Evolutionary conservation across 2,329 filamentous ascomycete species (phyloP).

Genomic region (Alternaria arborescens): DNA sequence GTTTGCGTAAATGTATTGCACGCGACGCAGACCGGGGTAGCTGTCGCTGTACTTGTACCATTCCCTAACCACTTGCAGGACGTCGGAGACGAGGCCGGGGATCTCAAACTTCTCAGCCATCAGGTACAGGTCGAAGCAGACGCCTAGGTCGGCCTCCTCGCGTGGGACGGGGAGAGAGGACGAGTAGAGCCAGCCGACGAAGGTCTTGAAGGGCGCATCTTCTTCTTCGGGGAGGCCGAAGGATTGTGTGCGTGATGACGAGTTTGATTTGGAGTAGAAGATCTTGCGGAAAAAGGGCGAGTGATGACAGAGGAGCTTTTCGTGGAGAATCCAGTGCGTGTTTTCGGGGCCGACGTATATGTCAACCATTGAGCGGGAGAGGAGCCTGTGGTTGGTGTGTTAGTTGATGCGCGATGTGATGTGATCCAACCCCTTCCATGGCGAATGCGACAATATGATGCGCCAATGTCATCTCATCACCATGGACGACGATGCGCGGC

Average conservation of each 20-base stretch:
- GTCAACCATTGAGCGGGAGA: conserved; percentile 63
- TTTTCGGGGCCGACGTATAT: conserved; percentile 64
- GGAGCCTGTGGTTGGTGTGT: conserved; percentile 53
- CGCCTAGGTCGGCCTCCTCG: conserved; percentile 60
- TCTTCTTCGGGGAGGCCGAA: conserved; percentile 64
- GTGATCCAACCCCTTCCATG: background rate
- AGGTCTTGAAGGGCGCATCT: conserved; percentile 59
- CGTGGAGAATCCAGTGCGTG: conserved; percentile 65
- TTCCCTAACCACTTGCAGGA: conserved; percentile 59
- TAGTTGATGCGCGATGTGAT: background rate
- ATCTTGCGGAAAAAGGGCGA: conserved; percentile 63
- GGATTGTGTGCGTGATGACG: conserved; percentile 42
- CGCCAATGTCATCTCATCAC: background rate
- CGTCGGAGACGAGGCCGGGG: conserved; percentile 56
- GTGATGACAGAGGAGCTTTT: conserved; percentile 64
- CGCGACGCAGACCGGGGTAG: conserved; percentile 62
- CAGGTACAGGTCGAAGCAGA: conserved; percentile 63
- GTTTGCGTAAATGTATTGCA: conserved; percentile 63
- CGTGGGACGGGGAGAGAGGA: conserved; percentile 57
- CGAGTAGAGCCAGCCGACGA: conserved; percentile 64
- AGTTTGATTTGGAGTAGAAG: conserved; percentile 55
- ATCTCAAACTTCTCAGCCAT: conserved; percentile 64
- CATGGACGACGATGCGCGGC: background rate
- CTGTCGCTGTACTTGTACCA: conserved; percentile 63
- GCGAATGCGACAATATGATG: background rate